Evolutionary conservation across 2,329 filamentous ascomycete genomes (phyloP).

Genomic region (Trichoderma sp.): DNA sequence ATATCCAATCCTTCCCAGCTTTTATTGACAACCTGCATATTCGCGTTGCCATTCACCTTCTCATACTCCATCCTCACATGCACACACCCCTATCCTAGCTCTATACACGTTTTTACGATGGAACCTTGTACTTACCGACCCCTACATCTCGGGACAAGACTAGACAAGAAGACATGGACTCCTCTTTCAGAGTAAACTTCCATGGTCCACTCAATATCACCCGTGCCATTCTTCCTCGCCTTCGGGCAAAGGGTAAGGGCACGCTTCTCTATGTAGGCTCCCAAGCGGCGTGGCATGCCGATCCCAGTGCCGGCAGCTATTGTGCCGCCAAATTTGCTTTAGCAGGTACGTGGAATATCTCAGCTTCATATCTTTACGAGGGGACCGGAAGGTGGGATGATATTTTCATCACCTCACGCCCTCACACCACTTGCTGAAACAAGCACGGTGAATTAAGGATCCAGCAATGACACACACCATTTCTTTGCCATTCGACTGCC

Average conservation of each 20-base stretch:
- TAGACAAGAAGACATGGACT: slow-evolving; percentile 28
- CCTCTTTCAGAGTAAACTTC: slow-evolving; percentile 36
- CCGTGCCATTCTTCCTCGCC: slow-evolving; percentile 32
- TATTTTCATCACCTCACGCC: not conserved
- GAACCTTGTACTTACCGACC: not conserved
- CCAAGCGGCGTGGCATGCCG: slow-evolving; percentile 33
- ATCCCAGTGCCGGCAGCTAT: slow-evolving; percentile 32
- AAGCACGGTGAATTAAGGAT: not conserved
- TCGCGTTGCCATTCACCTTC: not conserved
- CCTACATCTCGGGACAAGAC: not conserved
- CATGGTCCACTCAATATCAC: slow-evolving; percentile 38
- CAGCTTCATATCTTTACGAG: not conserved
- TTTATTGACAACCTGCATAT: not conserved
- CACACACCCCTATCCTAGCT: not conserved
- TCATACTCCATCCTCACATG: not conserved
- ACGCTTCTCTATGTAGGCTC: slow-evolving; percentile 37
- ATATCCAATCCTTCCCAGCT: not conserved
- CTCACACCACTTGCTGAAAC: not conserved
- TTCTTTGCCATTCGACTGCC: not conserved
- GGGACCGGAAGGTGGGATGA: not conserved
- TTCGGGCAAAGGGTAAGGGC: slow-evolving; percentile 31
- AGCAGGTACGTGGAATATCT: slow-evolving; percentile 25
- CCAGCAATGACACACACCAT: not conserved
- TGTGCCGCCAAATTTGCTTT: slow-evolving; percentile 33
- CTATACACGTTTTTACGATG: not conserved